Evolutionary conservation across 2,329 filamentous ascomycete genomes (phyloP).

Genomic region (Capronia americana): DNA sequence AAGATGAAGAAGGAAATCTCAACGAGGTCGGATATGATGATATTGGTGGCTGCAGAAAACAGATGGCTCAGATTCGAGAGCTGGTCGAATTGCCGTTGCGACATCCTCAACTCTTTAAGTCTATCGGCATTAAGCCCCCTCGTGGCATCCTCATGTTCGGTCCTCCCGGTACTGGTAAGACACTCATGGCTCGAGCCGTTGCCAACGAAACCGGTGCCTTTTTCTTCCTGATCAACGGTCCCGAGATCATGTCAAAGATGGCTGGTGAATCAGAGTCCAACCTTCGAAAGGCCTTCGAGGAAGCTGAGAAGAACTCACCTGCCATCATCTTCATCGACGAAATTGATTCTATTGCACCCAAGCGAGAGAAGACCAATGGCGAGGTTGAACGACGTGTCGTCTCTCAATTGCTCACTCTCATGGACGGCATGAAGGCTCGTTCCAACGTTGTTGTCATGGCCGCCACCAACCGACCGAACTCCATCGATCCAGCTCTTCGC

Average conservation of each 20-base stretch:
- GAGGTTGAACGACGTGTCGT: constrained; percentile 99
- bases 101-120: constrained; percentile 99
- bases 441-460: constrained; percentile 99
- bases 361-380: constrained; percentile 99
- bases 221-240: constrained; percentile 99
- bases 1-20: constrained; percentile 98
- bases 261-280: constrained; percentile 99
- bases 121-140: constrained; percentile 98
- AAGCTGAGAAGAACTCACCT: constrained; percentile 98
- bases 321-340: constrained; percentile 99
- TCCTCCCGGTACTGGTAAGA: constrained; percentile 98
- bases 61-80: constrained; percentile 99
- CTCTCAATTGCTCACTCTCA: constrained; percentile 92
- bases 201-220: constrained; percentile 99
- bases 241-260: constrained; percentile 99
- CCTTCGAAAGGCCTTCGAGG: constrained; percentile 97
- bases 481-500: constrained; percentile 94
- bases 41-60: constrained; percentile 98
- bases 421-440: constrained; percentile 99
- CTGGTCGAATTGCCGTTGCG: constrained; percentile 96
- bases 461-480: constrained; percentile 97
- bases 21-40: constrained; percentile 99
- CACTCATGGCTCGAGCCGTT: constrained; percentile 96
- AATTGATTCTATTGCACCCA: constrained; percentile 98
- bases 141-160: constrained; percentile 97